Base-by-base conservation (phyloP, 371 early-diverging fungal genomes). In the Apophysomyces variabilis region DNA sequence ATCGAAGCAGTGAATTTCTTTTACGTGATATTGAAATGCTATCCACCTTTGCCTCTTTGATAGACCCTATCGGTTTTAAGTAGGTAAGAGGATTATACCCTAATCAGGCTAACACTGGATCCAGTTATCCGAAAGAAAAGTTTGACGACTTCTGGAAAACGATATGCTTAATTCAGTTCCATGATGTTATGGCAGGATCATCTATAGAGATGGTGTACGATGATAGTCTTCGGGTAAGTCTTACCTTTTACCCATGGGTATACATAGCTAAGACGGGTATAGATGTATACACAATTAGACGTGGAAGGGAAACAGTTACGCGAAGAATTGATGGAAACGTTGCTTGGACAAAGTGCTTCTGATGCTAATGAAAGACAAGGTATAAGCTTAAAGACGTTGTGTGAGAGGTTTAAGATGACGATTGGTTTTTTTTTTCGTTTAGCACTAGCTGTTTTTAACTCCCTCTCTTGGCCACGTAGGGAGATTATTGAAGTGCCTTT, bases 121-220 rank as follows among this genome's bases (percentile, higher is more conserved):
- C 32, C 65, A 72, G 65, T 16, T 94, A 94, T 62, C 95, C 95
- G 4, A 86, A 85, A 43, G 76, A 75, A 0, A 89, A 92, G 65
- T 65, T 97, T 5, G 89, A 89, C 21, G 77, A 87, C 0, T 76
- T 95, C 38, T 96, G 97, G 97, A 94, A 96, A 68, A 66, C 71
- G 54, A 38, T 76, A 37, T 73, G 74, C 41, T 37, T 76, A 21
- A 62, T 68, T 26, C 98, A 98, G 77, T 97, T 97, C 72, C 99
- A 97, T 67, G 96, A 96, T 77, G 94, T 97, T 5, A 78, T 79
- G 64, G 97, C 98, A 1, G 99, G 98, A 0, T 90, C 94, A 4
- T 81, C 92, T 1, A 97, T 98, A 66, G 94, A 89, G 62, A 69
- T 92, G 71, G 97, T 93, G 21, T 95, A 95, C 71, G 78, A 86